Evolutionary conservation across 306 rosid genomes (phyloP), one percentile per base, ranked within the genome.

Genomic region (Glycine tomentella): DNA sequence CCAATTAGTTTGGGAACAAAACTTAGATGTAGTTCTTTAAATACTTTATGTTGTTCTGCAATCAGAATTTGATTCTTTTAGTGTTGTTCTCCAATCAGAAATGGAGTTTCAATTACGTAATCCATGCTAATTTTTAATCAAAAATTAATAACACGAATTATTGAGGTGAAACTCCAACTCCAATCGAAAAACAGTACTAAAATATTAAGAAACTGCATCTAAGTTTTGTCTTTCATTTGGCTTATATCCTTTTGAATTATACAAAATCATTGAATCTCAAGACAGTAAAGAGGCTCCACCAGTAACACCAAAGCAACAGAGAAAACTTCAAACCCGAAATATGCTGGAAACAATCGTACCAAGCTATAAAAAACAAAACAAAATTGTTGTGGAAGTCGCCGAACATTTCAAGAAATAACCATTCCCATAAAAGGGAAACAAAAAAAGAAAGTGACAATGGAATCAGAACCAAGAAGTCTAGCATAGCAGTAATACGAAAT

Each of bases 171-270:
- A 20, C 13, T 34, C 8, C 9, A 63, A 20, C 25, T 20, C 25
- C 25, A 20, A 63, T 6, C 2, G 46, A 12, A 62, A 12, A 55
- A 34, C 15, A 5, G 45, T 13, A 34, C 10, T 13, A 63, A 62
- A 62, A 11, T 31, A 33, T 6, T 10, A 11, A 62, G 16, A 62
- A 63, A 12, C 46, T 6, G n/a, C 17, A 12, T 36, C 34, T 4
- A 56, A 7, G 4, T 20, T 15, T 56, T 15, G 3, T 11, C 14
- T 12, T 34, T 7, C 38, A 25, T 64, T 38, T 83, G 75, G 49
- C 38, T 70, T 45, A 45, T 40, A 10, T 69, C 52, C 17, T 82
- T 56, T 48, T 8, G 14, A 46, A 50, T 48, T 75, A 53, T 12
- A 25, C 45, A 48, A 13, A 66, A n/a, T 40, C n/a, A 53, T 8